These are phyloP conservation scores for Aspergillus sp. DNA, from an alignment of 2,329 filamentous ascomycete species.

Conservation along the genomic window DNA sequence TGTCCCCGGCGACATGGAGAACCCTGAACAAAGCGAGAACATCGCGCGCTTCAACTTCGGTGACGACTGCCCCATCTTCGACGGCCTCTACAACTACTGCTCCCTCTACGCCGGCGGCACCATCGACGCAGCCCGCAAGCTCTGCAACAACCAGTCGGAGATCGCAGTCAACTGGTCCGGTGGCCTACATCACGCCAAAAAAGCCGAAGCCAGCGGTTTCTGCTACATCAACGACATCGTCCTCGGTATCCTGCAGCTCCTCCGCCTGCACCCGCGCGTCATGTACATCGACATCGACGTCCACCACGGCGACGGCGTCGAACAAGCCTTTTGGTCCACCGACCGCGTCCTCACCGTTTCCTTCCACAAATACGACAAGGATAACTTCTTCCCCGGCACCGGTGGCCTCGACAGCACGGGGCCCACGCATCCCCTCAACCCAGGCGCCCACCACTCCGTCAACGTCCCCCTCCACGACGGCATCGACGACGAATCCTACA, in stretches of 20 bases:
- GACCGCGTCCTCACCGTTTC: constrained; percentile 90
- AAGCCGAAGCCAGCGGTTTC: constrained; percentile 89
- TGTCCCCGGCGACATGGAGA: constrained; percentile 69
- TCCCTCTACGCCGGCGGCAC: constrained; percentile 90
- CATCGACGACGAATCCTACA: constrained; percentile 88
- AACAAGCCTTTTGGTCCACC: constrained; percentile 87
- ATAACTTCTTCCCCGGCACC: constrained; percentile 84
- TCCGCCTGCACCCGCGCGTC: constrained; percentile 79
- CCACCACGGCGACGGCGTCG: constrained; percentile 86
- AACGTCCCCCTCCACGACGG: constrained; percentile 90
- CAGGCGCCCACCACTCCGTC: constrained; percentile 83
- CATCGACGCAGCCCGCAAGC: constrained; percentile 85
- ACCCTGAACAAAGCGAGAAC: constrained; percentile 57
- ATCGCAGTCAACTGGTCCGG: constrained; percentile 98
- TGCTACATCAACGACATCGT: constrained; percentile 99
- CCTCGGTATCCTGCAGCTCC: constrained; percentile 82
- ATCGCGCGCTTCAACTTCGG: constrained; percentile 79
- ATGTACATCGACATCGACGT: constrained; percentile 95
- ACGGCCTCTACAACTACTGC: constrained; percentile 93
- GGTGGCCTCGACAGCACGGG: constrained; percentile 85
- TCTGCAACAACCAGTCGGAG: constrained; percentile 82
- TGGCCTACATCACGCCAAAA: constrained; percentile 94
- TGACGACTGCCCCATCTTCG: constrained; percentile 94
- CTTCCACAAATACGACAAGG: constrained; percentile 93
- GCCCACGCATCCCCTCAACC: constrained; percentile 77